phyloP scores from a whole-genome alignment of 2,329 filamentous ascomycete species.

The Paraphoma sp. region DNA sequence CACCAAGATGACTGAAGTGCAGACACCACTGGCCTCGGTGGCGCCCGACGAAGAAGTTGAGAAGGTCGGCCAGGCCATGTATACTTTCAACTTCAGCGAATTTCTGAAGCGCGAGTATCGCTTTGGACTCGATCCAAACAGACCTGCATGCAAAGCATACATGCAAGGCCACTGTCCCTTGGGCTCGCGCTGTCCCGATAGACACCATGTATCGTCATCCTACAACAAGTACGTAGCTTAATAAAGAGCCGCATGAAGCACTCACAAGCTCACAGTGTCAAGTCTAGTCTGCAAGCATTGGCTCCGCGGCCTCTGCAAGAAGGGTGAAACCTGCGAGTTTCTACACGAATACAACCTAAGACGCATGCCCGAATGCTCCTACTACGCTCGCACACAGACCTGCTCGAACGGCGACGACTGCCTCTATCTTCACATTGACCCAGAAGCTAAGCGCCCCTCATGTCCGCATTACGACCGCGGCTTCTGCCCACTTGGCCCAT shows the following conservation, averaged over 20 bases:
- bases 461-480: constrained; percentile 89
- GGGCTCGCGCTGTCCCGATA: constrained; percentile 83
- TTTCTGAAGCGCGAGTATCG: constrained; percentile 85
- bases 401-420: constrained; percentile 98
- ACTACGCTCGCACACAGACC: constrained; percentile 91
- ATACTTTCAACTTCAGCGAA: constrained; percentile 83
- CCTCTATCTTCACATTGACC: constrained; percentile 88
- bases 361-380: constrained; percentile 98
- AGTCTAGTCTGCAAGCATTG: constrained; percentile 97
- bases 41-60: constrained; percentile 36
- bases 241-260: not conserved
- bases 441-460: constrained; percentile 68
- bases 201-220: constrained; percentile 69
- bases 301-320: constrained; percentile 96
- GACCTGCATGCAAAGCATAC: constrained; percentile 84
- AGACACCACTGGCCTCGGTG: constrained; percentile 23
- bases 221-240: constrained; percentile 65
- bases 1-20: constrained; percentile 37
- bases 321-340: constrained; percentile 96
- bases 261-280: constrained; percentile 11
- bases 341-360: constrained; percentile 98
- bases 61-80: constrained; percentile 47
- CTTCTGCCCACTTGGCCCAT: constrained; percentile 89
- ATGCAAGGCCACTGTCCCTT: constrained; percentile 85
- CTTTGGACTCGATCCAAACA: constrained; percentile 74